These are phyloP conservation scores for Russula earlei DNA, from an alignment of 768 basidiomycete species.

Conservation along the genomic window DNA sequence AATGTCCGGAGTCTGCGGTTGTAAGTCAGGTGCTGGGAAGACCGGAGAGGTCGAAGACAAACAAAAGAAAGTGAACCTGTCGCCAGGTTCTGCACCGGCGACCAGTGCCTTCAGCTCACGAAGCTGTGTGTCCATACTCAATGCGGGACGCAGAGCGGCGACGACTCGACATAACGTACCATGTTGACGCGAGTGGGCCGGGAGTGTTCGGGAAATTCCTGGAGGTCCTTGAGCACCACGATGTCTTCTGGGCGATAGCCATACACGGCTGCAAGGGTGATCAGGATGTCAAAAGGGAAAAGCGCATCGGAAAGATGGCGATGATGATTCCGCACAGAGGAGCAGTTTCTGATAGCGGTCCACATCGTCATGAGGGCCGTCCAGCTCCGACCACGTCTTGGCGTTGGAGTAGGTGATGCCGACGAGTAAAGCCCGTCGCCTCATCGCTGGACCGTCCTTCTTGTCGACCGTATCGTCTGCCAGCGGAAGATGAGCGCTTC, in stretches of 20 bases:
- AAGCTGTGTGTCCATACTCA: slow-evolving; percentile 9
- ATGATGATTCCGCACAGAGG: background rate
- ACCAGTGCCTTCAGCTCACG: slow-evolving; percentile 16
- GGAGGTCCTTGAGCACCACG: slow-evolving; percentile 13
- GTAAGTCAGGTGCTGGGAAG: background rate
- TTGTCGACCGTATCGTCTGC: background rate
- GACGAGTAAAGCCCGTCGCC: slow-evolving; percentile 19
- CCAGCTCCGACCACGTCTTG: background rate
- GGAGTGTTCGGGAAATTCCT: background rate
- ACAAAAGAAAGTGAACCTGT: slow-evolving; percentile 25
- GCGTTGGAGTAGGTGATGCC: slow-evolving; percentile 14
- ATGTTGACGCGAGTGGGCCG: slow-evolving; percentile 17
- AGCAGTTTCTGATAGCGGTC: slow-evolving; percentile 9
- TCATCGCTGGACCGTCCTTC: background rate
- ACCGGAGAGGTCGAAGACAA: background rate
- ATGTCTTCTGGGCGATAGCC: slow-evolving; percentile 16
- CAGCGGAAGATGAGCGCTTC: background rate
- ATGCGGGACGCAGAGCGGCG: background rate
- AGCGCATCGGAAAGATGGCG: too few species aligned
- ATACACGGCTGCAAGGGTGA: slow-evolving; percentile 8
- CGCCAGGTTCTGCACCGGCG: slow-evolving; percentile 19
- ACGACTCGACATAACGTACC: background rate
- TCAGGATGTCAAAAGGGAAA: background rate
- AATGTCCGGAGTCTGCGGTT: slow-evolving; percentile 22
- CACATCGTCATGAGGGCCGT: slow-evolving; percentile 17